Percentiles rank a stretch among this genome's conserved stretches.
These are phyloP conservation scores for Colletotrichum orbiculare DNA, from an alignment of 2,329 filamentous ascomycete genomes.

Conservation along the genomic window DNA sequence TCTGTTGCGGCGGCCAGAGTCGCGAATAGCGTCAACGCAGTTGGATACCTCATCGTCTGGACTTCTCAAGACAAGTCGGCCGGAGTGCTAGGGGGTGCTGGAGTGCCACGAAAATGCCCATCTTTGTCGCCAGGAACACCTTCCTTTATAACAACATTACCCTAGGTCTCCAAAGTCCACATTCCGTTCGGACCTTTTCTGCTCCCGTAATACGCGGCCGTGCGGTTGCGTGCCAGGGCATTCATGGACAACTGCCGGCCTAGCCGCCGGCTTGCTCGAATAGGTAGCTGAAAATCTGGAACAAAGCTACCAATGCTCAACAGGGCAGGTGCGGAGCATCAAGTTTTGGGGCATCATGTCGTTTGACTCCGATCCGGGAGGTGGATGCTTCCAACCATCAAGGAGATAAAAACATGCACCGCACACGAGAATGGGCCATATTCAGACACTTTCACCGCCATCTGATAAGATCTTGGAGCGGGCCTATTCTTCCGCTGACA, in stretches of 20 bases:
- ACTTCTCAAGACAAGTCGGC: no score
- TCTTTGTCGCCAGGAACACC: neutral
- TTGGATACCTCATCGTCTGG: neutral
- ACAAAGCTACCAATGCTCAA: slow-evolving; percentile 17
- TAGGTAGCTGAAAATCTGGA: neutral
- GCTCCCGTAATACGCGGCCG: slow-evolving; percentile 1
- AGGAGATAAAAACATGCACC: neutral
- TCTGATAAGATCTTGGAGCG: no score
- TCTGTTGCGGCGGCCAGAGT: slow-evolving; percentile 11
- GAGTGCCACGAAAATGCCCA: neutral
- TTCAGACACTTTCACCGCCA: no score
- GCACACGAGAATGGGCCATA: no score
- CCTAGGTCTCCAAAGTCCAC: neutral
- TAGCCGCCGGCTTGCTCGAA: slow-evolving; percentile 6
- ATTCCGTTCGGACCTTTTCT: neutral
- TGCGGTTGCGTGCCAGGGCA: neutral
- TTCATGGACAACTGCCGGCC: slow-evolving; percentile 7
- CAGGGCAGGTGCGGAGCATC: slow-evolving; percentile 25
- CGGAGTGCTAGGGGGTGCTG: neutral
- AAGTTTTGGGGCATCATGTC: neutral
- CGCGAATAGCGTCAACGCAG: neutral
- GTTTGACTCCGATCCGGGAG: slow-evolving; percentile 7
- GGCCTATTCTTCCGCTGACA: neutral
- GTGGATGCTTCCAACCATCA: neutral
- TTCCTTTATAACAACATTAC: slow-evolving; percentile 3